Evolutionary conservation across 2,329 filamentous ascomycete species (phyloP).

Genomic region (Colletotrichum liriopes): DNA sequence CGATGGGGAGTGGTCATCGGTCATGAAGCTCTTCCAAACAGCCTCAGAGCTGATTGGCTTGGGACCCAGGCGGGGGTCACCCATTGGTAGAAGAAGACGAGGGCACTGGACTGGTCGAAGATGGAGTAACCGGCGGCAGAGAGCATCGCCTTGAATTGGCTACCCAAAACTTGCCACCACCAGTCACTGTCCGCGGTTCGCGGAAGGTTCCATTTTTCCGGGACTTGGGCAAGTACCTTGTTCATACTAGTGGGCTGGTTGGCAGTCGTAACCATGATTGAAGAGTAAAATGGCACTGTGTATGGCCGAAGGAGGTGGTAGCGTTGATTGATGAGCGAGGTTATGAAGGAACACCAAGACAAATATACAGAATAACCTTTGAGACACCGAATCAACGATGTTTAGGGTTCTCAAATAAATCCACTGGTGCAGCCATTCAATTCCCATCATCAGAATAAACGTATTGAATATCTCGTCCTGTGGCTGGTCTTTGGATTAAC

Average conservation of each 20-base stretch:
- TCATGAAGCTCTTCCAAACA: conserved; percentile 58
- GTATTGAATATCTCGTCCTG: too few relatives aligned
- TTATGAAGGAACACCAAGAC: too few relatives aligned
- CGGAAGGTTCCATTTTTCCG: background rate
- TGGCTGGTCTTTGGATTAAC: too few relatives aligned
- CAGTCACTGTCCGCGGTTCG: conserved; percentile 1
- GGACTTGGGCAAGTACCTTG: background rate
- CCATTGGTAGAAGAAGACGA: conserved; percentile 4
- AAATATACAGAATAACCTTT: too few relatives aligned
- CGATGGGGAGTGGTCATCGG: conserved; percentile 55
- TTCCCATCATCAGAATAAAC: too few relatives aligned
- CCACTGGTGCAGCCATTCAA: too few relatives aligned
- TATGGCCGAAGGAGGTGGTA: too few relatives aligned
- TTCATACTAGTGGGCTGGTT: background rate
- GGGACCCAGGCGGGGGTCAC: background rate
- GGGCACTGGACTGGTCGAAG: background rate
- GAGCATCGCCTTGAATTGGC: conserved; percentile 3
- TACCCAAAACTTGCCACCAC: conserved; percentile 7
- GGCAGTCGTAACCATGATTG: background rate
- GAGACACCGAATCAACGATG: too few relatives aligned
- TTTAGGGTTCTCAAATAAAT: too few relatives aligned
- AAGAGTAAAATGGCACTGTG: background rate
- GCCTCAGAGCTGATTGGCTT: background rate
- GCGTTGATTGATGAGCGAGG: too few relatives aligned
- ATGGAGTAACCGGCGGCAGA: conserved; percentile 1